These are phyloP conservation scores for Komagataella phaffii DNA, from an alignment of 805 yeast genomes.

Conservation along the genomic window DNA sequence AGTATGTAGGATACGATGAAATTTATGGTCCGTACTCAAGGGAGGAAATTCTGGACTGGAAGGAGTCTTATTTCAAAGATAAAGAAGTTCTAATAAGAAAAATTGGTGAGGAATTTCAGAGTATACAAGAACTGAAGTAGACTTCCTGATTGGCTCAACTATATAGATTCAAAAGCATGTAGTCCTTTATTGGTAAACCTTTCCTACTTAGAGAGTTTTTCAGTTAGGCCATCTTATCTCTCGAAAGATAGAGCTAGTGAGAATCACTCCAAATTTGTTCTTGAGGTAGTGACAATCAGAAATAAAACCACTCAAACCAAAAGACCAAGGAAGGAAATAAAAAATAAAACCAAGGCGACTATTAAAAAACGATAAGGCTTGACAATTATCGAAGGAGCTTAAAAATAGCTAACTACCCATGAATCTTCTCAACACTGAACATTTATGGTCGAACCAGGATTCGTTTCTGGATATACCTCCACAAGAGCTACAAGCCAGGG, in stretches of 20 bases:
- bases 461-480: background rate
- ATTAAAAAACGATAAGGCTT: background rate
- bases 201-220: background rate
- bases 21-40: conserved; percentile 36
- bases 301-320: background rate
- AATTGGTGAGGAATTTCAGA: conserved; percentile 5
- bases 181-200: background rate
- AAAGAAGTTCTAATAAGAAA: conserved; percentile 27
- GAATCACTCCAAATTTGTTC: background rate
- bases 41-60: conserved; percentile 47
- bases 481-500: conserved; percentile 1
- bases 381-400: background rate
- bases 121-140: background rate
- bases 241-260: background rate
- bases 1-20: conserved; percentile 27
- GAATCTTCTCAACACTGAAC: background rate
- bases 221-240: background rate
- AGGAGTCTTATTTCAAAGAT: conserved; percentile 27
- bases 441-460: background rate
- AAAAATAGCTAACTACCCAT: background rate
- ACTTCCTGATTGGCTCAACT: background rate
- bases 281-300: background rate
- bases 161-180: background rate
- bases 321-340: background rate
- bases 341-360: background rate